Base-by-base conservation (phyloP, 805 yeast species). In the Nakazawaea pomicola region DNA sequence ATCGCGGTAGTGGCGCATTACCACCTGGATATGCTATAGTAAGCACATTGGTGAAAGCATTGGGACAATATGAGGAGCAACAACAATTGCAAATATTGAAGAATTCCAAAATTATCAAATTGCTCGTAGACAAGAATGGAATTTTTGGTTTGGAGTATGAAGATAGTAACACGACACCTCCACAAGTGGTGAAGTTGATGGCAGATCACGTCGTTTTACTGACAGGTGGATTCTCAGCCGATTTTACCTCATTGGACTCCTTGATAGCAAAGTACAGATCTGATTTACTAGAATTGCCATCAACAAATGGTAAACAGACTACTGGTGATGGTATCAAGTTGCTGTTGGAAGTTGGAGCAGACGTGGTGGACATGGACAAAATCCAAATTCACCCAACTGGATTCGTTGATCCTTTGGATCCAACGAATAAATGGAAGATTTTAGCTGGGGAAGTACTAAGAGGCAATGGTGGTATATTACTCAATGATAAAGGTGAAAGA, bases 311-410 rank as follows among this genome's bases (percentile, higher is more conserved):
- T 20, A 57, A 57, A 19, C 73, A 68, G 49, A 75, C 82, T 1
- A 61, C 76, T 0, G 84, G 84, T 15, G 83, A 78, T 52, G 81
- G 83, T 4, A 78, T 72, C 33, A 57, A 61, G 21, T 53, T 76
- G n/a, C 62, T 76, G n/a, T 62, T 58, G 21, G 65, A 60, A 15
- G 50, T 70, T 29, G 72, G 72, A 29, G 82, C 76, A 6, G 60
- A 66, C 7, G 56, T 76, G 45, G 65, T 75, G 12, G 76, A 76
- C 49, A 76, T 77, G 81, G 74, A 74, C 35, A 71, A 76, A 49
- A 58, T 78, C 16, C 84, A 78, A 56, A 66, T 78, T 9, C 83
- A 78, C 51, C 83, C 83, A 31, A 78, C 83, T 2, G 83, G 83
- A 2, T 76, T 76, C 54, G 60, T 77, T 27, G 72, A 72, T 38